Conservation (phyloP, 2,329 filamentous ascomycete species). For the Fusarium nurragi region DNA sequence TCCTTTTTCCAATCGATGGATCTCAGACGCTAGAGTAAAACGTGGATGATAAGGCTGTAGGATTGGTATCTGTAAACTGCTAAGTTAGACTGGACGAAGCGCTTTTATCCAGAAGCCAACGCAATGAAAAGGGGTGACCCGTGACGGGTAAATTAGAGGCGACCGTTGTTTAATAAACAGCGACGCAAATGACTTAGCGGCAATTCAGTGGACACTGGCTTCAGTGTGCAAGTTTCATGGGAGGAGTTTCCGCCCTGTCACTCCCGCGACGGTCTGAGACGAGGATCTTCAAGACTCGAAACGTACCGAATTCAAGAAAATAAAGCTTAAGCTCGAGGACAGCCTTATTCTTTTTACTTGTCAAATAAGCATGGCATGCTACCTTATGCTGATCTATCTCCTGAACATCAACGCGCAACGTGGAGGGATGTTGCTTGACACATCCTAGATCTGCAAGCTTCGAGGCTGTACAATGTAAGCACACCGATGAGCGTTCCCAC, state of each 20-base stretch:
- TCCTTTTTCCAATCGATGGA: background rate
- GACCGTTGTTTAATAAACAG: constrained; percentile 30
- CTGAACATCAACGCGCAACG: constrained; percentile 16
- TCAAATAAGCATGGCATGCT: background rate
- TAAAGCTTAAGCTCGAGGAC: background rate
- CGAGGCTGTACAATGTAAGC: background rate
- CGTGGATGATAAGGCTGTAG: background rate
- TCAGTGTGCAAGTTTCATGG: background rate
- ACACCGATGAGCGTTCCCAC: background rate
- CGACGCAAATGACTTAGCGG: constrained; percentile 13
- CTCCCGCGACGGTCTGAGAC: constrained; percentile 18
- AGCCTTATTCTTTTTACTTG: background rate
- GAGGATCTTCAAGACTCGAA: constrained; percentile 8
- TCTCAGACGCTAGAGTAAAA: background rate
- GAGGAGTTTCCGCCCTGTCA: background rate
- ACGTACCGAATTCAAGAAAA: background rate
- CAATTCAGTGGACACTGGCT: background rate
- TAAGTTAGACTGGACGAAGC: background rate
- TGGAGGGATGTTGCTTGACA: constrained; percentile 10
- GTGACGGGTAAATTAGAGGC: constrained; percentile 20
- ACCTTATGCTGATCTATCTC: constrained; percentile 5
- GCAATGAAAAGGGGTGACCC: constrained; percentile 15
- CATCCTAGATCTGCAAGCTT: constrained; percentile 8
- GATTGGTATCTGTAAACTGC: background rate
- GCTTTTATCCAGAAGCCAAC: background rate